These are phyloP conservation scores for Acacia crassicarpa DNA, from an alignment of 306 rosid genomes.

Conservation along the genomic window DNA sequence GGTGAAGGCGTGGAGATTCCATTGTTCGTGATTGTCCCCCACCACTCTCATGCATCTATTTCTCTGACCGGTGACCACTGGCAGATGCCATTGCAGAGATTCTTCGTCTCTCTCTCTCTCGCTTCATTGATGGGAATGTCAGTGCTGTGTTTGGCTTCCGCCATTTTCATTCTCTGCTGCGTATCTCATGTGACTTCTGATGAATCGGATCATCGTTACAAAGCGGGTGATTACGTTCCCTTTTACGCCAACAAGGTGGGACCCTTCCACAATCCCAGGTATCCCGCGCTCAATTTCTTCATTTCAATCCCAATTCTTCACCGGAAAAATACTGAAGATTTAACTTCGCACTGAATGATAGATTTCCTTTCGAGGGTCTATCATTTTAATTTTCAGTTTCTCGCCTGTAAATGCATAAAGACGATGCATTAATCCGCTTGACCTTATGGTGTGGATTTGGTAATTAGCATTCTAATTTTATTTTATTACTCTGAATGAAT, in stretches of 20 bases:
- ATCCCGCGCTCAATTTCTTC: background rate
- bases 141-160: slow-evolving; percentile 41
- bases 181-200: slow-evolving; percentile 45
- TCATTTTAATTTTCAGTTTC: background rate
- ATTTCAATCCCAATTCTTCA: slow-evolving; percentile 14
- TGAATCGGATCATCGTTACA: slow-evolving; percentile 58
- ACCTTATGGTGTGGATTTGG: slow-evolving; percentile 10
- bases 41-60: slow-evolving; percentile 32
- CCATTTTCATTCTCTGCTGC: slow-evolving; percentile 42
- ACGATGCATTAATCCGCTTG: background rate
- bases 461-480: background rate
- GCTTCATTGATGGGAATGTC: slow-evolving; percentile 40
- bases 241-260: slow-evolving; percentile 66
- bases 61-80: background rate
- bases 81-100: slow-evolving; percentile 26
- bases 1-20: slow-evolving; percentile 37
- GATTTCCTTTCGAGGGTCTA: background rate
- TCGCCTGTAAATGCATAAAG: background rate
- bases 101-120: slow-evolving; percentile 9
- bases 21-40: background rate
- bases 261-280: slow-evolving; percentile 73
- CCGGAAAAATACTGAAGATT: background rate
- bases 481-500: background rate
- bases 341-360: background rate
- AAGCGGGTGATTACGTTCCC: slow-evolving; percentile 51